Percentiles rank a stretch among this genome's conserved stretches.
These are phyloP conservation scores for Linnemannia hyalina DNA, from an alignment of 192 early-diverging fungal species.

Conservation along the genomic window DNA sequence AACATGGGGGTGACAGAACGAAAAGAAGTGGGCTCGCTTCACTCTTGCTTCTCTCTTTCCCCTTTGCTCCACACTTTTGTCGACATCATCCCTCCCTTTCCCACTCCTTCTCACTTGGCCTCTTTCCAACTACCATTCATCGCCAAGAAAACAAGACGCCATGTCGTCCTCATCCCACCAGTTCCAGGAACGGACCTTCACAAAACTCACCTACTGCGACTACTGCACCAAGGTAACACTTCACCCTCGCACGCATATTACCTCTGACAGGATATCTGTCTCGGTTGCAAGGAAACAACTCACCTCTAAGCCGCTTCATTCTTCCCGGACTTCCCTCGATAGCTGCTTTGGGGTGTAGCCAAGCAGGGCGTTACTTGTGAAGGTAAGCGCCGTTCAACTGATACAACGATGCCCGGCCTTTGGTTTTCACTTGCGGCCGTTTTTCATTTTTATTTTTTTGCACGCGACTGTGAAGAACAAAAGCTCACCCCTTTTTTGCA, in stretches of 20 bases:
- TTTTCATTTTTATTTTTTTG: neutral
- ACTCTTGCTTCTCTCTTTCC: neutral
- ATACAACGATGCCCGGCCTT: neutral
- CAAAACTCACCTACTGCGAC: constrained; percentile 75
- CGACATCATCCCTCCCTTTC: neutral
- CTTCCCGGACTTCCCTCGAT: neutral
- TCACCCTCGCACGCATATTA: too few species aligned
- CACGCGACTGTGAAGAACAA: neutral
- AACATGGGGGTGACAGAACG: neutral
- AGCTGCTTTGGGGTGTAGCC: constrained; percentile 78
- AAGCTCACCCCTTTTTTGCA: neutral
- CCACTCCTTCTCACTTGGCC: neutral
- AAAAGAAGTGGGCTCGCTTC: neutral
- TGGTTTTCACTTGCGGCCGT: too few species aligned
- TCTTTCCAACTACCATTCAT: constrained; percentile 1
- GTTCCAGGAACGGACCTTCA: constrained; percentile 72
- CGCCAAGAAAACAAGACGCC: neutral
- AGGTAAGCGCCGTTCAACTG: constrained; percentile 47
- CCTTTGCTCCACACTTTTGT: neutral
- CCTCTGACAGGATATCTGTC: neutral
- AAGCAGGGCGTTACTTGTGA: constrained; percentile 75
- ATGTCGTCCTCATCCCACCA: constrained; percentile 59
- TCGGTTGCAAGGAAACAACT: neutral
- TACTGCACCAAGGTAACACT: constrained; percentile 65
- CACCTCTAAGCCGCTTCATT: neutral